Base-by-base conservation (phyloP, 202 grass and related monocot species). In the Alloteropsis angusta region DNA sequence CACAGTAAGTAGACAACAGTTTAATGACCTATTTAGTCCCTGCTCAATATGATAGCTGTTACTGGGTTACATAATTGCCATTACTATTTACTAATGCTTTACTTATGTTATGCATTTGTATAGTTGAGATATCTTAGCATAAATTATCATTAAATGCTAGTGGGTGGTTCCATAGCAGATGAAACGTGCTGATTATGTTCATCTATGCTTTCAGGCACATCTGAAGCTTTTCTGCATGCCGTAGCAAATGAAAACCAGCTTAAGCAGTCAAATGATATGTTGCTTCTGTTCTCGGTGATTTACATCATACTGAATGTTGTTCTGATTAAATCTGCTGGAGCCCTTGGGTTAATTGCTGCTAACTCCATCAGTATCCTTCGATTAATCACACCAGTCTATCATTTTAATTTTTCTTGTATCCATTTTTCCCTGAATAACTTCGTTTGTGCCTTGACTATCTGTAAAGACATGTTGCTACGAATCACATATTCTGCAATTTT, bases 361-460 rank as follows among this genome's bases (percentile, higher is more conserved):
- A 98, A 98, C 89, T 93, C 78, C 71, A 74, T 87, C 34, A 98
- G 96, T 98, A 98, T 98, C 96, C 88, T 94, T 93, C 65, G 59
- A 16, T 68, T 4, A 41, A 58, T 60, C 11, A 67, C 41, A 36
- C 18, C 39, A 72, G 26, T 81, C 38, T 80, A 62, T 9, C 22
- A 53, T 83, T 44, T 21, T 88, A 58, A 4, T 72, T 83, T 85
- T 59, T 67, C 32, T 67, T 84, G 15, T 21, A 78, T 81, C 25
- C 35, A 73, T 19, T 68, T 72, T 75, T 64, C 68, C 11, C 10
- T 72, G 41, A 57, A 62, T 5, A 82, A 66, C 21, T 52, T 60
- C 10, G 61, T 87, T 78, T 78, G 50, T 81, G 42, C 81, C 88
- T 95, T 93, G 68, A 98, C 67, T 34, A 2, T 88, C 11, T 74